These are phyloP conservation scores for Claviceps monticola DNA, from an alignment of 2,329 filamentous ascomycete genomes.

Conservation along the genomic window DNA sequence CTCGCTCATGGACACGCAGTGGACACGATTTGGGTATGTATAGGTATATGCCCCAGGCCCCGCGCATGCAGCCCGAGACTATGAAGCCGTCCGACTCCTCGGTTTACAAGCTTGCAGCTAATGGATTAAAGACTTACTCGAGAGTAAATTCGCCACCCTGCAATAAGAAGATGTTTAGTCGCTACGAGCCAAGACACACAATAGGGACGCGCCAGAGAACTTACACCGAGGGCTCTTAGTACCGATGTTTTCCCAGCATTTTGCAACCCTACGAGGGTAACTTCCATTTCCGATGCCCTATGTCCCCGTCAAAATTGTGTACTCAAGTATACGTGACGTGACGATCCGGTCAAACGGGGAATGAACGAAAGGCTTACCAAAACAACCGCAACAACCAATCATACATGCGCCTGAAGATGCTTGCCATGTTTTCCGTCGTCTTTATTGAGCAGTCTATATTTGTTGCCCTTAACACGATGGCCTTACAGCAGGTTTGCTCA, in stretches of 20 bases:
- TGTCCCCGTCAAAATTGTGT: constrained; percentile 9
- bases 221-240: constrained; percentile 85
- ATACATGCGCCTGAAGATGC: constrained; percentile 86
- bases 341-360: background rate
- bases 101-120: background rate
- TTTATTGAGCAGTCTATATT: background rate
- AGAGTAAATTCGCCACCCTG: constrained; percentile 97
- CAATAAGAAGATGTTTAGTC: background rate
- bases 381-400: constrained; percentile 97
- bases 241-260: constrained; percentile 97
- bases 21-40: background rate
- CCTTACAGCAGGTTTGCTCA: background rate
- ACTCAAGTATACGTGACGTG: background rate
- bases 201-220: constrained; percentile 19
- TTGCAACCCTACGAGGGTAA: constrained; percentile 96
- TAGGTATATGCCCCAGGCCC: background rate
- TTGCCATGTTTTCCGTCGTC: constrained; percentile 50
- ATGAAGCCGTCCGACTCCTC: background rate
- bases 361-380: constrained; percentile 50
- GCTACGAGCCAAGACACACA: background rate
- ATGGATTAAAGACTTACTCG: constrained; percentile 53
- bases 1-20: background rate
- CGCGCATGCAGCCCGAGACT: too few relatives aligned
- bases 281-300: constrained; percentile 98
- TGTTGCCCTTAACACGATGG: background rate